phyloP scores from a whole-genome alignment of 2,329 filamentous ascomycete species.

The Aspergillus sp. region DNA sequence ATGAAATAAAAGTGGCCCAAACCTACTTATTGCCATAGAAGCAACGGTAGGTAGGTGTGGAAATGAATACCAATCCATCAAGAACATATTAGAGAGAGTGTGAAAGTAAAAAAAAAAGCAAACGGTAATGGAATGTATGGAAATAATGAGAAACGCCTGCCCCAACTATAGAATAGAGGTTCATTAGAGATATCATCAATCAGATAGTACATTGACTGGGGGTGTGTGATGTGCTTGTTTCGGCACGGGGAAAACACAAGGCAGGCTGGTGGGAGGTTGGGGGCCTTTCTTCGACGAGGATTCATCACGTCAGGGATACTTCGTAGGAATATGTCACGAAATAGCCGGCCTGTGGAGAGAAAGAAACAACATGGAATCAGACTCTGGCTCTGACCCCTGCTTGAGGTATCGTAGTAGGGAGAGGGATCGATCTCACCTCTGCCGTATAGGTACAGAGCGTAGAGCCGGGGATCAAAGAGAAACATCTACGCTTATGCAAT shows the following conservation, averaged over 20 bases:
- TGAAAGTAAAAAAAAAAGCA: neutral
- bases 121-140: neutral
- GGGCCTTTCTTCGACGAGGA: neutral
- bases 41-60: too few relatives aligned
- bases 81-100: neutral
- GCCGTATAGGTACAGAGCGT: neutral
- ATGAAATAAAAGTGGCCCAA: too few relatives aligned
- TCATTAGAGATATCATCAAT: conserved; percentile 31
- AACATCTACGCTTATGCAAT: neutral
- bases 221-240: conserved; percentile 4
- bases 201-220: conserved; percentile 23
- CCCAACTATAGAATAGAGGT: conserved; percentile 21
- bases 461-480: neutral
- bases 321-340: neutral
- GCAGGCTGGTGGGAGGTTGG: neutral
- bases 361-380: neutral
- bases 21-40: too few relatives aligned
- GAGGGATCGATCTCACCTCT: neutral
- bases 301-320: conserved; percentile 1
- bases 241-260: conserved; percentile 9
- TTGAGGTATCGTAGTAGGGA: neutral
- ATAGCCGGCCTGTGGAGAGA: neutral
- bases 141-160: conserved; percentile 17
- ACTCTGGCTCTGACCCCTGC: neutral
- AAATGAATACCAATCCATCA: neutral